phyloP scores from a whole-genome alignment of 2,329 filamentous ascomycete species.

The Nemania abortiva region DNA sequence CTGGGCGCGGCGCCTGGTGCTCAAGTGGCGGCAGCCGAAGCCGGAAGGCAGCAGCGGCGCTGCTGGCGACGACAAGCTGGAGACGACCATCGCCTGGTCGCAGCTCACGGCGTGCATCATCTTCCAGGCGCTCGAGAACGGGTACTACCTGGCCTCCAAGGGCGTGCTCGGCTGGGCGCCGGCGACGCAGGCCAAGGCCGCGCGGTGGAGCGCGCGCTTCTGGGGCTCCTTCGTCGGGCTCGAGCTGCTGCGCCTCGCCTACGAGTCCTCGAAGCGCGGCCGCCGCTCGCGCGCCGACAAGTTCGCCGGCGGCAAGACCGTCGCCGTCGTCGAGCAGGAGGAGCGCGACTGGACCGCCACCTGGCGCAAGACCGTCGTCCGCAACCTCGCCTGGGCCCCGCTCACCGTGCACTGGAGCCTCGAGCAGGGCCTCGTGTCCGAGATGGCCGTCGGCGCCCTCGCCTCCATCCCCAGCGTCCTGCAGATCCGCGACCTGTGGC shows the following conservation, averaged over 20 bases:
- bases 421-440: slow-evolving; percentile 72
- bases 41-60: slow-evolving; percentile 11
- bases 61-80: slow-evolving; percentile 56
- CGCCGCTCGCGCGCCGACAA: slow-evolving; percentile 51
- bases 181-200: slow-evolving; percentile 70
- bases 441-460: slow-evolving; percentile 68
- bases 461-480: slow-evolving; percentile 59
- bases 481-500: slow-evolving; percentile 52
- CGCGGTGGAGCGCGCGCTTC: slow-evolving; percentile 79
- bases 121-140: slow-evolving; percentile 88
- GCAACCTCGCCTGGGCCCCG: slow-evolving; percentile 82
- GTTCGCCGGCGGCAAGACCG: slow-evolving; percentile 59
- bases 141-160: slow-evolving; percentile 79
- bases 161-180: slow-evolving; percentile 73
- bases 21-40: slow-evolving; percentile 52
- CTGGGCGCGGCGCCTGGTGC: slow-evolving; percentile 68
- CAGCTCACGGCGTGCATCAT: slow-evolving; percentile 75
- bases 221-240: slow-evolving; percentile 84
- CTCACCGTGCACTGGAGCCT: slow-evolving; percentile 87
- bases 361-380: slow-evolving; percentile 76
- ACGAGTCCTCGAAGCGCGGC: slow-evolving; percentile 58
- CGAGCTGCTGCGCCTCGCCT: slow-evolving; percentile 76
- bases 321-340: slow-evolving; percentile 48
- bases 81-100: slow-evolving; percentile 68
- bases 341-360: slow-evolving; percentile 58